phyloP scores from a whole-genome alignment of 352 stramenopile genomes.

The Phytopythium montanum region DNA sequence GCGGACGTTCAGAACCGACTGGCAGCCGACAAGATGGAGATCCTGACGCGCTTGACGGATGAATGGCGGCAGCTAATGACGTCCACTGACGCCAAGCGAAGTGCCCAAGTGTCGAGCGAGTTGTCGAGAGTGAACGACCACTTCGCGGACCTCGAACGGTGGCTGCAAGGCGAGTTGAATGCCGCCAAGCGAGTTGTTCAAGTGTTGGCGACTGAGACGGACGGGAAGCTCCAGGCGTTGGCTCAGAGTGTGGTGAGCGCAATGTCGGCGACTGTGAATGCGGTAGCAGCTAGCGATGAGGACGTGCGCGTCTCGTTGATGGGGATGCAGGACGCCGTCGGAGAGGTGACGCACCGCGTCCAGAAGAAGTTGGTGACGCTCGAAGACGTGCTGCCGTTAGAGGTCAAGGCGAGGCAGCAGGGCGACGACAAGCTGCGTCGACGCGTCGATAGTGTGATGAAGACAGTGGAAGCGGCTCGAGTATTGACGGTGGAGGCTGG shows the following conservation, averaged over 20 bases:
- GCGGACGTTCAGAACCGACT: constrained; percentile 38
- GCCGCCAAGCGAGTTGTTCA: constrained; percentile 55
- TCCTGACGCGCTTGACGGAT: constrained; percentile 37
- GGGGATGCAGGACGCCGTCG: constrained; percentile 23
- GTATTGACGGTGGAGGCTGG: constrained; percentile 16
- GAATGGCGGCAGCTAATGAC: constrained; percentile 43
- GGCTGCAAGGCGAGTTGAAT: constrained; percentile 44
- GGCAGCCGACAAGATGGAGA: constrained; percentile 46
- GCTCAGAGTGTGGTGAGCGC: constrained; percentile 1
- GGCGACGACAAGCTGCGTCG: constrained; percentile 46
- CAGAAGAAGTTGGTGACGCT: constrained; percentile 47
- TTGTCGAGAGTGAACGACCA: constrained; percentile 58
- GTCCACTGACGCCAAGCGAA: constrained; percentile 43
- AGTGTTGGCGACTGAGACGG: constrained; percentile 26
- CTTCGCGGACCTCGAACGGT: constrained; percentile 49
- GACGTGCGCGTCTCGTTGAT: constrained; percentile 14
- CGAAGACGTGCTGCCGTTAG: constrained; percentile 59
- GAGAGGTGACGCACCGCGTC: constrained; percentile 28
- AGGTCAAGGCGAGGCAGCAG: constrained; percentile 58
- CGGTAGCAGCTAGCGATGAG: constrained; percentile 17
- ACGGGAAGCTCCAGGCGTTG: constrained; percentile 34
- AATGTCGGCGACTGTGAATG: not conserved
- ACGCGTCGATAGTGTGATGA: constrained; percentile 41
- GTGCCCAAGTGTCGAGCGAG: constrained; percentile 46
- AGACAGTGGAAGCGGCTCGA: constrained; percentile 15